phyloP scores from a whole-genome alignment of 805 yeast species.

The Cyberlindnera veronae region DNA sequence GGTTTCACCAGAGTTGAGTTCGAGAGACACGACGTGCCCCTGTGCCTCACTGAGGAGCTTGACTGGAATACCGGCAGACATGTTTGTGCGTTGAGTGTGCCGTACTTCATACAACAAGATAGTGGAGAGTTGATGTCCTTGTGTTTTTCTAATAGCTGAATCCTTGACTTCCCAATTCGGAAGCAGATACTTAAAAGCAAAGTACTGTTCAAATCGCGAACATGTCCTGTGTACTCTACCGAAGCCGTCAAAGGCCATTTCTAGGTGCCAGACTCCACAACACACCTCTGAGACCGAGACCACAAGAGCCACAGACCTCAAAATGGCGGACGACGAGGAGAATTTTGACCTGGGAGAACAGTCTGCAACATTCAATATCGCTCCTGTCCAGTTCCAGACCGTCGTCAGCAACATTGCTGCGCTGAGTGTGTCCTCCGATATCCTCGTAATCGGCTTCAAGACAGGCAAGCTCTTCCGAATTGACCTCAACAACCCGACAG shows the following conservation, averaged over 20 bases:
- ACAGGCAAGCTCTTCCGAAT: constrained; percentile 59
- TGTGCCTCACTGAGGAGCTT: constrained; percentile 84
- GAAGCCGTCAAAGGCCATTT: too few species aligned
- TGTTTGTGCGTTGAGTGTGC: constrained; percentile 4
- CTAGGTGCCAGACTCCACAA: too few species aligned
- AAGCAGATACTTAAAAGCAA: background rate
- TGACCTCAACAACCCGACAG: constrained; percentile 61
- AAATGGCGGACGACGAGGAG: constrained; percentile 17
- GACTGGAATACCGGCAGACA: constrained; percentile 69
- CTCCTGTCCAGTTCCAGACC: constrained; percentile 51
- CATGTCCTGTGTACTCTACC: too few species aligned
- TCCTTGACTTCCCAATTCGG: background rate
- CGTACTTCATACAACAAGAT: too few species aligned
- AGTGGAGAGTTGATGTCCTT: background rate
- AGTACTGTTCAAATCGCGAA: background rate
- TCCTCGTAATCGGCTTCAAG: constrained; percentile 50
- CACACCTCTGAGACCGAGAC: too few species aligned
- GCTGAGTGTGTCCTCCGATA: constrained; percentile 53
- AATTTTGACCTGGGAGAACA: constrained; percentile 6
- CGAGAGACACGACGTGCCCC: constrained; percentile 84
- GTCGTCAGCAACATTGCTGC: constrained; percentile 43
- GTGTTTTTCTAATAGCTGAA: background rate
- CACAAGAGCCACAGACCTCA: too few species aligned
- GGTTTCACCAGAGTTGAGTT: constrained; percentile 78
- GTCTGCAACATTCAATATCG: constrained; percentile 25